Base-by-base conservation (phyloP, 169 alveolate genomes). In the Cryptosporidium viatorum region DNA sequence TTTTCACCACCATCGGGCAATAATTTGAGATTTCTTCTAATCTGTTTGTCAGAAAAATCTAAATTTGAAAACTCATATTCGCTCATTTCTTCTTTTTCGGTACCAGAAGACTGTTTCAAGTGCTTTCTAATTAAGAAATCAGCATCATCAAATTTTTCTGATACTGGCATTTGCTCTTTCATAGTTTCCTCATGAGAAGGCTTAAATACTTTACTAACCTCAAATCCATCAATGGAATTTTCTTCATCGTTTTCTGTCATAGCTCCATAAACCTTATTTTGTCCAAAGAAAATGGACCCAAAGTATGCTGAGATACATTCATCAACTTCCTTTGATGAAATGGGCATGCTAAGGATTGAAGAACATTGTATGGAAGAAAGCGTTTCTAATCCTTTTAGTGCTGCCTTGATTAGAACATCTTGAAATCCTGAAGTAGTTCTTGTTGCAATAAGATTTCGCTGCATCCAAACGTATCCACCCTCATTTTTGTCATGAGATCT, bases 391-490 rank as follows among this genome's bases (percentile, higher is more conserved):
- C 89, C 74, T 16, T 80, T 65, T 35, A 80, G 21, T 8, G 89
- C 89, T 31, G 80, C 62, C 45, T 80, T 59, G 6, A 80, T 80
- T 21, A 80, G 50, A 3, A 80, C 37, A 80, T 80, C 89, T 48
- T 80, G 89, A 39, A 80, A 80, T 29, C 89, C 89, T 1, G 68
- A 35, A 3, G 89, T 80, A 14, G 89, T 80, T 62, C 67, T 80
- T 3, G 69, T 62, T 60, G 74, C 68, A 80, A 60, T 31, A 21
- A 80, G 31, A 41, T 80, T 80, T 35, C 74, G 31, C 10, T 80
- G 89, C 12, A 65, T 35, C 89, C 89, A 80, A 80, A 37, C 31
- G 23, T 80, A 65, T 16, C 89, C 89, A n/a, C 89, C 89, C 31
- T 65, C 80, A 59, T 59, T 62, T 10, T 62, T 35, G 14, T 80